phyloP scores from a whole-genome alignment of 441 rosid genomes.

The Aleurites moluccanus region DNA sequence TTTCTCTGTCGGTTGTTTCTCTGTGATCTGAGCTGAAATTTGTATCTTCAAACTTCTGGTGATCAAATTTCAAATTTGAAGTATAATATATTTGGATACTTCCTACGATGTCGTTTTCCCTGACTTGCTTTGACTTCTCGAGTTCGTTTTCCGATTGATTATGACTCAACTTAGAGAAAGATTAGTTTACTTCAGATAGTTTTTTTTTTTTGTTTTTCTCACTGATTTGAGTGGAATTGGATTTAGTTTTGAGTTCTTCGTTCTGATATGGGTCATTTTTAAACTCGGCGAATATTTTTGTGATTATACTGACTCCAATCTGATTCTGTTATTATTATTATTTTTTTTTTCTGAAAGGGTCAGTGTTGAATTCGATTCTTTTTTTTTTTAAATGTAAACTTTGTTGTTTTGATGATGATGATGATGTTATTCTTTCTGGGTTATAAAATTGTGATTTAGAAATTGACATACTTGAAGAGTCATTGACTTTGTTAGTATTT shows the following conservation, averaged over 20 bases:
- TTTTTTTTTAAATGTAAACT: background rate
- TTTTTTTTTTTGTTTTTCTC: too few relatives aligned
- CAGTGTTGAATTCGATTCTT: background rate
- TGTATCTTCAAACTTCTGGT: background rate
- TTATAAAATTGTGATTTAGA: background rate
- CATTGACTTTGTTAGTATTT: background rate
- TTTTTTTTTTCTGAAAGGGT: background rate
- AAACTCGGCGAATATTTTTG: background rate
- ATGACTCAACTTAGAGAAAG: background rate
- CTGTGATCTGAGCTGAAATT: background rate
- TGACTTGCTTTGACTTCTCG: constrained; percentile 1
- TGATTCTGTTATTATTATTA: background rate
- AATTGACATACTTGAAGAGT: background rate
- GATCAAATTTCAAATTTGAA: background rate
- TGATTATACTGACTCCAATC: background rate
- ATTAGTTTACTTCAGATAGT: background rate
- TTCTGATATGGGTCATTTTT: background rate
- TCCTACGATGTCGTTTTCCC: background rate
- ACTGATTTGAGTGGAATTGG: background rate
- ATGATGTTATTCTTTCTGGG: constrained; percentile 4
- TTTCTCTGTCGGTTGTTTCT: too few relatives aligned
- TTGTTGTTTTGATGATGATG: background rate
- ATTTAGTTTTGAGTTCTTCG: too few relatives aligned
- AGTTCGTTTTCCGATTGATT: background rate
- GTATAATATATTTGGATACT: background rate